Conservation (phyloP, 805 yeast genomes). For the Zygosaccharomyces lentus region DNA sequence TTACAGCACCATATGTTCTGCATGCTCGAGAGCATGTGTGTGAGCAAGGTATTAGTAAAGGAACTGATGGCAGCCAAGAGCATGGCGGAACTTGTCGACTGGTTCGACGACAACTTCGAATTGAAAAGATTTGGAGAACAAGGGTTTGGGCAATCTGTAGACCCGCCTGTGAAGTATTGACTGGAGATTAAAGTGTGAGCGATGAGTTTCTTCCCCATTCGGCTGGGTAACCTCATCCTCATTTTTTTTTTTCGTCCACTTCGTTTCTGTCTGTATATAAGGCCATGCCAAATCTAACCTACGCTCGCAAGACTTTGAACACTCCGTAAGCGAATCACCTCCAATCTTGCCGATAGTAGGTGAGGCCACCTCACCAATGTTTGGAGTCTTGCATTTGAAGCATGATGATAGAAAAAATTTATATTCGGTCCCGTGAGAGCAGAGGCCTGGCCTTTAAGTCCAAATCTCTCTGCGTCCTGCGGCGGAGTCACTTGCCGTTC, state of each 20-base stretch:
- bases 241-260: conserved; percentile 25
- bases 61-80: conserved; percentile 59
- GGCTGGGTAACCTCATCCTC: conserved; percentile 9
- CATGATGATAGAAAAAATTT: conserved; percentile 5
- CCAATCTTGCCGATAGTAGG: conserved; percentile 2
- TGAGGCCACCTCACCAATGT: neutral
- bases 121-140: conserved; percentile 62
- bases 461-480: neutral
- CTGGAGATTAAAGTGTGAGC: neutral
- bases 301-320: neutral
- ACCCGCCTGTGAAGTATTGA: conserved; percentile 40
- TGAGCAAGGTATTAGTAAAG: conserved; percentile 46
- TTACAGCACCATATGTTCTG: conserved; percentile 84
- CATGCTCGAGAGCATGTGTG: conserved; percentile 61
- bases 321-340: neutral
- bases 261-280: neutral
- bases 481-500: conserved; percentile 16
- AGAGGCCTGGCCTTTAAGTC: conserved; percentile 1
- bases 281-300: neutral
- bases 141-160: conserved; percentile 58
- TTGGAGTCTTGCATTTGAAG: conserved; percentile 3
- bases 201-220: neutral
- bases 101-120: conserved; percentile 70
- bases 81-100: conserved; percentile 67
- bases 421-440: conserved; percentile 5